These are phyloP conservation scores for Prunus yedoensis DNA, from an alignment of 331 rosid species.

Conservation along the genomic window DNA sequence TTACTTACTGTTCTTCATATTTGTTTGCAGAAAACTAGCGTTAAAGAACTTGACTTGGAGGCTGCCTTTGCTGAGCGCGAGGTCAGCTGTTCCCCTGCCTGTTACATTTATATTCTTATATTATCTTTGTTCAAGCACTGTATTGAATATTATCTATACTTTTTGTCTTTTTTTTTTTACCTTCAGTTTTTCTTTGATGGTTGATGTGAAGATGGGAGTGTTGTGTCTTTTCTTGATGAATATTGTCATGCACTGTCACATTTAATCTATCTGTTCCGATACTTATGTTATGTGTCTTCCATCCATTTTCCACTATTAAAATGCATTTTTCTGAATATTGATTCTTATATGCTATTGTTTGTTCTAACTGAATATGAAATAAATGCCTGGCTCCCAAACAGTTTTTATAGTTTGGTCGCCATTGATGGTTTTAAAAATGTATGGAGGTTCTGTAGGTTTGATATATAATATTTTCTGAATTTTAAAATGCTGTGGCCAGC, in stretches of 20 bases:
- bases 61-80: constrained; percentile 85
- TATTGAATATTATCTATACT: neutral
- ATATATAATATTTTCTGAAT: too few relatives aligned
- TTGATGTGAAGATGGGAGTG: neutral
- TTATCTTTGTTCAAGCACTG: neutral
- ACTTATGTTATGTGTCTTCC: neutral
- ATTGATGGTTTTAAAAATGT: too few relatives aligned
- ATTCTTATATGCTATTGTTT: neutral
- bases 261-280: neutral
- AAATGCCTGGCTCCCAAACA: too few relatives aligned
- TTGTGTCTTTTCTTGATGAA: neutral
- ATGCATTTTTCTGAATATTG: neutral
- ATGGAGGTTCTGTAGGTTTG: too few relatives aligned
- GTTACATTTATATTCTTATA: neutral
- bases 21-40: constrained; percentile 73
- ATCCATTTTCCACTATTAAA: neutral
- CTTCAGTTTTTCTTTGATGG: neutral
- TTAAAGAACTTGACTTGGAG: constrained; percentile 90
- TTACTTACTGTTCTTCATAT: constrained; percentile 32
- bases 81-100: constrained; percentile 47
- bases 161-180: neutral
- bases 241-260: neutral
- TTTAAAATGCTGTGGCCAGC: too few relatives aligned
- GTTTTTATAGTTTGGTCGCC: too few relatives aligned
- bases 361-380: too few relatives aligned